Evolutionary conservation across 192 early-diverging fungal genomes (phyloP).

Genomic region (Backusella tarrabulga): DNA sequence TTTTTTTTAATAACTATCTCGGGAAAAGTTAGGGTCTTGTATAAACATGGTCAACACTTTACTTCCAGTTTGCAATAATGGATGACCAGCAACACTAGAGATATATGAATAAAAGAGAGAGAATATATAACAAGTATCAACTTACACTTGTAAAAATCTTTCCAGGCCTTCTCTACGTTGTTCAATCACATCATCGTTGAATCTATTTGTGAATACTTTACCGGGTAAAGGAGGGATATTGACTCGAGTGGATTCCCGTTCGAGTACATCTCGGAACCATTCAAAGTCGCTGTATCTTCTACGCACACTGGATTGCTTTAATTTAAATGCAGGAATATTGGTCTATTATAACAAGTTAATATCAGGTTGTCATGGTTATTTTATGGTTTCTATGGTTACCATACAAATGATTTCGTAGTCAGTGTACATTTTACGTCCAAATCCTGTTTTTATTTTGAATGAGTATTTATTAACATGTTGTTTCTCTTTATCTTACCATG

Average conservation of each 20-base stretch:
- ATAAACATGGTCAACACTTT: constrained; percentile 92
- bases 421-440: constrained; percentile 84
- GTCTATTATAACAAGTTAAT: constrained; percentile 56
- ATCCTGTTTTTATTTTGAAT: constrained; percentile 29
- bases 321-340: constrained; percentile 96
- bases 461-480: not conserved
- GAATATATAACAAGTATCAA: not conserved
- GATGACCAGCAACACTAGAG: constrained; percentile 86
- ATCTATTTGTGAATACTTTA: constrained; percentile 95
- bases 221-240: constrained; percentile 95
- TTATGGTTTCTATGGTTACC: constrained; percentile 34
- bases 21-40: constrained; percentile 88
- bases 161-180: constrained; percentile 86
- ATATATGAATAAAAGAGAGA: not conserved
- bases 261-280: constrained; percentile 95
- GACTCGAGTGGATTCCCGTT: constrained; percentile 87
- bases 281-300: constrained; percentile 98
- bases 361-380: no score
- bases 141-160: constrained; percentile 94
- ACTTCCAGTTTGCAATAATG: constrained; percentile 95
- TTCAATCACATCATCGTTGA: constrained; percentile 92
- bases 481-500: constrained; percentile 55
- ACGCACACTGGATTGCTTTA: constrained; percentile 77
- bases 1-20: constrained; percentile 58
- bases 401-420: constrained; percentile 95